Conservation (phyloP, 2,329 filamentous ascomycete species). For the Paracoccidioides brasiliensis region DNA sequence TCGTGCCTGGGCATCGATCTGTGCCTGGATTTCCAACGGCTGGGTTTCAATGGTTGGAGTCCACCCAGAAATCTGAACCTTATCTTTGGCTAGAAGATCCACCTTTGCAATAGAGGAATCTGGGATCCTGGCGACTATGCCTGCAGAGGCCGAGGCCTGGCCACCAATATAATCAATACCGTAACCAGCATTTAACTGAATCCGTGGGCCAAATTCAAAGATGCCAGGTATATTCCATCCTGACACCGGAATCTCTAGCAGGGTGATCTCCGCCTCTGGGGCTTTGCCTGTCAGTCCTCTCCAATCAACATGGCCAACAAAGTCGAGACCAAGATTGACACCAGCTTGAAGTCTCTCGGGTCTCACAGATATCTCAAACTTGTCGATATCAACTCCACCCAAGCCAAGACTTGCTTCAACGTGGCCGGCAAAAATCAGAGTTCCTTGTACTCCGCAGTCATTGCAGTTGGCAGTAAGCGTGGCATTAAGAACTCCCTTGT, state of each 20-base stretch:
- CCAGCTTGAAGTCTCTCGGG: slow-evolving; percentile 1
- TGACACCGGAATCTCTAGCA: slow-evolving; percentile 3
- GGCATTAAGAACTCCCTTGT: slow-evolving; percentile 2
- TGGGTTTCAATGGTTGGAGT: slow-evolving; percentile 3
- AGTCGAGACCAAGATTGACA: slow-evolving; percentile 1
- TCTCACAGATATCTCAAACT: slow-evolving; percentile 4
- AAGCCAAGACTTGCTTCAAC: slow-evolving; percentile 4
- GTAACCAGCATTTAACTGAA: slow-evolving; percentile 5
- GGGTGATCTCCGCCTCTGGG: not conserved
- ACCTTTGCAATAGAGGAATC: slow-evolving; percentile 4
- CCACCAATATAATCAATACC: slow-evolving; percentile 4
- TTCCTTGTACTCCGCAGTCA: slow-evolving; percentile 3
- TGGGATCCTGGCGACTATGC: slow-evolving; percentile 3
- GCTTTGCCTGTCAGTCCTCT: not conserved
- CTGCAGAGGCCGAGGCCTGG: slow-evolving; percentile 2
- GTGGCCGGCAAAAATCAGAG: slow-evolving; percentile 5
- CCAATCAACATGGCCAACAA: slow-evolving; percentile 3
- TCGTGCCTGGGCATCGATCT: slow-evolving; percentile 3
- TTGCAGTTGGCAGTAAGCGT: slow-evolving; percentile 5
- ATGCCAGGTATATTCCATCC: slow-evolving; percentile 7
- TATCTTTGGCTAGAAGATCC: slow-evolving; percentile 2
- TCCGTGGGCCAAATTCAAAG: slow-evolving; percentile 4
- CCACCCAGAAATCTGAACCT: slow-evolving; percentile 5
- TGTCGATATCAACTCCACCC: slow-evolving; percentile 3
- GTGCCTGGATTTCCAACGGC: slow-evolving; percentile 3